A percentile compares a stretch with the other conserved stretches of the same genome.
Evolutionary conservation across 257 asterid genomes (phyloP).

Genomic region (Nicotiana noctiflora): DNA sequence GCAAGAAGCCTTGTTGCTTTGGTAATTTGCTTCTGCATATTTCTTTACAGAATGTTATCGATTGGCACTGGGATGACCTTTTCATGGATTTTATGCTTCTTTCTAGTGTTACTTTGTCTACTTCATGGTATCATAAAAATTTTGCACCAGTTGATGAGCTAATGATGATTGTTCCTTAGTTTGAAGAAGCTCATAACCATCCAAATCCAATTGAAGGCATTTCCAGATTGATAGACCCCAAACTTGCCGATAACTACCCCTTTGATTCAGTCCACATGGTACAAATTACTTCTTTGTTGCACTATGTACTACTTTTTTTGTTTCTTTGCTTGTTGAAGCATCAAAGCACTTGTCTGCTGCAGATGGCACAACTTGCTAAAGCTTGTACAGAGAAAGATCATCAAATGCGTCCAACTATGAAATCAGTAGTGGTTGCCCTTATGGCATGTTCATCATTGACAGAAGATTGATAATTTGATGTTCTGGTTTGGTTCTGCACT

Average conservation of each 20-base stretch:
- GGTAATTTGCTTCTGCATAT: constrained; percentile 32
- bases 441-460: constrained; percentile 84
- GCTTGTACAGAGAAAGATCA: constrained; percentile 82
- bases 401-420: constrained; percentile 74
- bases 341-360: background rate
- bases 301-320: background rate
- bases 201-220: constrained; percentile 50
- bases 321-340: background rate
- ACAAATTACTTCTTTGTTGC: background rate
- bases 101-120: background rate
- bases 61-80: background rate
- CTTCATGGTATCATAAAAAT: background rate
- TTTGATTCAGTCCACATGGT: constrained; percentile 71
- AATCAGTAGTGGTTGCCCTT: constrained; percentile 75
- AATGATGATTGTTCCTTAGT: constrained; percentile 27
- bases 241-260: constrained; percentile 62
- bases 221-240: constrained; percentile 55
- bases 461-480: constrained; percentile 39
- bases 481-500: background rate
- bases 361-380: constrained; percentile 75
- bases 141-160: background rate
- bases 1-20: constrained; percentile 75
- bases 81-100: background rate
- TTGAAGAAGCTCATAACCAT: constrained; percentile 62
- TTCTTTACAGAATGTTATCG: background rate